Evolutionary conservation across 2,329 filamentous ascomycete genomes (phyloP).

Genomic region (Xylariaceae sp.): DNA sequence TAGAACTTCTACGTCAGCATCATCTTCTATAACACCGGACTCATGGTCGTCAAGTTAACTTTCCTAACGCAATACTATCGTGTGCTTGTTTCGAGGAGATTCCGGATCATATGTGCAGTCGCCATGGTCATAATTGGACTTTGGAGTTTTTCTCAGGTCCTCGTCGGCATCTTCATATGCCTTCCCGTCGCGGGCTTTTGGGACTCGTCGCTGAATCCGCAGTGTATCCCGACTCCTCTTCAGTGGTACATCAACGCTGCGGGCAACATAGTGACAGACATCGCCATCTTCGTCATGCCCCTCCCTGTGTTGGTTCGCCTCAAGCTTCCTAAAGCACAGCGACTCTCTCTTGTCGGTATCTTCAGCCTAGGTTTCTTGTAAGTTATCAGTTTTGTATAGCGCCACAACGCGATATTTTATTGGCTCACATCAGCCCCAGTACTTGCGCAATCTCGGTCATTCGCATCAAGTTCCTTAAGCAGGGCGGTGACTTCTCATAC

Average conservation of each 20-base stretch:
- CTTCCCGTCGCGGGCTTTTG: slow-evolving; percentile 46
- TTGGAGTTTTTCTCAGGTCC: slow-evolving; percentile 47
- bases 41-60: slow-evolving; percentile 46
- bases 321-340: slow-evolving; percentile 45
- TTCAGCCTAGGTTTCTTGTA: slow-evolving; percentile 50
- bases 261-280: slow-evolving; percentile 48
- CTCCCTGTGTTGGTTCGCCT: slow-evolving; percentile 44
- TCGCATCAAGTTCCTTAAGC: slow-evolving; percentile 46
- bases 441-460: slow-evolving; percentile 50
- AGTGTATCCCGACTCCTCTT: slow-evolving; percentile 44
- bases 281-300: slow-evolving; percentile 46
- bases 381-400: slow-evolving; percentile 25
- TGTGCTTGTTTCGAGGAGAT: slow-evolving; percentile 43
- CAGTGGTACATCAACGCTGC: slow-evolving; percentile 46
- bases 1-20: slow-evolving; percentile 49
- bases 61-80: slow-evolving; percentile 50
- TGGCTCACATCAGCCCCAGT: slow-evolving; percentile 22
- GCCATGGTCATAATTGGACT: slow-evolving; percentile 43
- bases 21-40: slow-evolving; percentile 46
- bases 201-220: slow-evolving; percentile 37
- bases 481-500: slow-evolving; percentile 46
- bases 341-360: slow-evolving; percentile 44
- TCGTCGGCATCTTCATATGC: slow-evolving; percentile 47
- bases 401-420: not conserved
- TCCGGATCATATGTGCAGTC: slow-evolving; percentile 41